Base-by-base conservation (phyloP, 768 basidiomycete genomes). In the Amanita pallidorosea region DNA sequence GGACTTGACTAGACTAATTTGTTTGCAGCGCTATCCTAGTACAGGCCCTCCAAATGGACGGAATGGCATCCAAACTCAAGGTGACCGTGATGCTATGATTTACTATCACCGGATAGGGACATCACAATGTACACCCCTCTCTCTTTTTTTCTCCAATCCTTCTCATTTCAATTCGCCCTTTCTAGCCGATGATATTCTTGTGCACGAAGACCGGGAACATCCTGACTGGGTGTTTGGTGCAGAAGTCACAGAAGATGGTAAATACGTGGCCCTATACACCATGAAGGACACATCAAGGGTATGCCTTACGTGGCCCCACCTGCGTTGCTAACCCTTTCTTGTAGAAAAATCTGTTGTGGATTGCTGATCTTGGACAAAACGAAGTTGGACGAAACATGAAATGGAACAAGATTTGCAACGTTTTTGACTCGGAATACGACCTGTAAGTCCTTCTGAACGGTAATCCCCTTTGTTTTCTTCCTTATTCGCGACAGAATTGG, bases 91-190 rank as follows among this genome's bases (percentile, higher is more conserved):
- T 56, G 84, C 85, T 0, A 81, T 77, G 80, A 61, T 92, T 18
- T 87, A 78, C 61, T 91, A 88, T 63, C 89, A 91, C 60, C 71
- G 68, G 37, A 56, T 90, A 43, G 82, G 84, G 43, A 88, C 88
- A 7, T 59, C 72, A 7, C 88, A 90, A 63, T 72, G 83, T 81
- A 66, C 52, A 7, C 29, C 31, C 4, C 23, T 13, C 25, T 34
- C 35, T 11, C 25, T 34, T 25, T 11, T 20, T 17, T n/a, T 15
- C 13, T 33, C n/a, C 15, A 18, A 13, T 12, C 11, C 12, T 23
- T 4, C 17, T 50, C 49, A 42, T 35, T 35, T 17, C 34, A 31
- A 33, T 17, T 37, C 37, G 29, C 31, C 23, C 42, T 45, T n/a
- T 35, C 35, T 52, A 85, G 85, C 79, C 17, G 77, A 83, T 42